Evolutionary conservation across 805 yeast genomes (phyloP).

Genomic region (Candida ulmi): DNA sequence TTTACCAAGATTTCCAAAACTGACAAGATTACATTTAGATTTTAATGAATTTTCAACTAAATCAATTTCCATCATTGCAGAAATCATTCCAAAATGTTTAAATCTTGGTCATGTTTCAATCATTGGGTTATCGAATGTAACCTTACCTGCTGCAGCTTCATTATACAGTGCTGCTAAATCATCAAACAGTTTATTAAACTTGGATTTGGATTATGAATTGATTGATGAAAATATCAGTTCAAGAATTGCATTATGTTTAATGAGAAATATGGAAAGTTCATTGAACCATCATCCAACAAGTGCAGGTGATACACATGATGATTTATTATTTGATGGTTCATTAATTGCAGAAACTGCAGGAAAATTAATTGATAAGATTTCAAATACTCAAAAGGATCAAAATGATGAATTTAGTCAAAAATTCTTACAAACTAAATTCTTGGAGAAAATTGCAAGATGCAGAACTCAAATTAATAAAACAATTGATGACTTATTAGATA

Average conservation of each 20-base stretch:
- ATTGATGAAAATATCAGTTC: conserved; percentile 62
- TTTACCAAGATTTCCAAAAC: conserved; percentile 60
- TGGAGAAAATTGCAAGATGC: conserved; percentile 35
- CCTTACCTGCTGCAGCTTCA: conserved; percentile 56
- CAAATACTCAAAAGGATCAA: conserved; percentile 8
- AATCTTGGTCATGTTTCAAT: conserved; percentile 65
- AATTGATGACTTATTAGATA: conserved; percentile 50
- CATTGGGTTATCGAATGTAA: conserved; percentile 52
- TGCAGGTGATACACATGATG: conserved; percentile 36
- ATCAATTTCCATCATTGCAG: conserved; percentile 55
- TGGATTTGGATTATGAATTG: conserved; percentile 60
- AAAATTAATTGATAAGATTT: conserved; percentile 42
- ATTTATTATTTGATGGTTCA: conserved; percentile 71
- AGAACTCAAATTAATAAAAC: conserved; percentile 40
- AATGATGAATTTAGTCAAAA: conserved; percentile 31
- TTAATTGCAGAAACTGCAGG: conserved; percentile 71
- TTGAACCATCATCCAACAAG: conserved; percentile 30
- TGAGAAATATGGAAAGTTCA: conserved; percentile 74
- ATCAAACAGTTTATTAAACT: conserved; percentile 55
- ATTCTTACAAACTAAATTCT: conserved; percentile 32
- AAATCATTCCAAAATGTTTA: conserved; percentile 63
- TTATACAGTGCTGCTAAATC: conserved; percentile 65
- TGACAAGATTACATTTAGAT: conserved; percentile 69
- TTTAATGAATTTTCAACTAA: conserved; percentile 53
- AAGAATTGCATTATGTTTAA: conserved; percentile 69